Evolutionary conservation across 1,284 basidiomycete genomes (phyloP).

Genomic region (Pholiota adiposa): DNA sequence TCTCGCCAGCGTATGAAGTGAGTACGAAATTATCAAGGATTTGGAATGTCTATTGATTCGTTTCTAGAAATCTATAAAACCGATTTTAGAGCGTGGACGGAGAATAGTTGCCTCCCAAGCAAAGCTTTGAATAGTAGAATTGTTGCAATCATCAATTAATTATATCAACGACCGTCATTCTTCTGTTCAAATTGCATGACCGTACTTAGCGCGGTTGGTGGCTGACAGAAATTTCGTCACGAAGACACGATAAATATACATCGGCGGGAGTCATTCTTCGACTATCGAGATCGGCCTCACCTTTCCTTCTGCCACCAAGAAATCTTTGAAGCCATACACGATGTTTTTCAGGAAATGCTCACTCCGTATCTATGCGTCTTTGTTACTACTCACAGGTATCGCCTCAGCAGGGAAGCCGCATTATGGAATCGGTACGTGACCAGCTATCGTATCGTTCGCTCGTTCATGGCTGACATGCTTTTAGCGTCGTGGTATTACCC

Average conservation of each 20-base stretch:
- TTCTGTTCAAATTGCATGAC: not conserved
- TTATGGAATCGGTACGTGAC: not conserved
- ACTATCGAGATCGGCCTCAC: not conserved
- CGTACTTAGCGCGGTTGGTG: not conserved
- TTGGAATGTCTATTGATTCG: not conserved
- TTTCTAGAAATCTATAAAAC: constrained; percentile 48
- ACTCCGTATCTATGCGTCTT: not conserved
- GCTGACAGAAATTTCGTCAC: not conserved
- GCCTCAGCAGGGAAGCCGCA: not conserved
- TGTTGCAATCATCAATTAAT: not conserved
- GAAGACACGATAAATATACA: not conserved
- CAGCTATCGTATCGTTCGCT: no score
- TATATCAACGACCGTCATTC: not conserved
- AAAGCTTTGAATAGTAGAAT: constrained; percentile 1
- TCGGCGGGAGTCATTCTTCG: no score
- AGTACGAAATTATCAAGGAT: not conserved
- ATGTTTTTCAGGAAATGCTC: not conserved
- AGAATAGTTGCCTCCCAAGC: not conserved
- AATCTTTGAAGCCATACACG: not conserved
- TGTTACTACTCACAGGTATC: not conserved
- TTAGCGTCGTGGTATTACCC: not conserved
- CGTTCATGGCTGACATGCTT: not conserved
- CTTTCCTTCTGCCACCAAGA: not conserved
- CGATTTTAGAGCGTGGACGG: constrained; percentile 48
- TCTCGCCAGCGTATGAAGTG: constrained; percentile 60